A percentile compares a stretch with the other conserved stretches of the same genome.
Evolutionary conservation across 2,329 filamentous ascomycete genomes (phyloP).

Genomic region (Fonsecaea monophora): DNA sequence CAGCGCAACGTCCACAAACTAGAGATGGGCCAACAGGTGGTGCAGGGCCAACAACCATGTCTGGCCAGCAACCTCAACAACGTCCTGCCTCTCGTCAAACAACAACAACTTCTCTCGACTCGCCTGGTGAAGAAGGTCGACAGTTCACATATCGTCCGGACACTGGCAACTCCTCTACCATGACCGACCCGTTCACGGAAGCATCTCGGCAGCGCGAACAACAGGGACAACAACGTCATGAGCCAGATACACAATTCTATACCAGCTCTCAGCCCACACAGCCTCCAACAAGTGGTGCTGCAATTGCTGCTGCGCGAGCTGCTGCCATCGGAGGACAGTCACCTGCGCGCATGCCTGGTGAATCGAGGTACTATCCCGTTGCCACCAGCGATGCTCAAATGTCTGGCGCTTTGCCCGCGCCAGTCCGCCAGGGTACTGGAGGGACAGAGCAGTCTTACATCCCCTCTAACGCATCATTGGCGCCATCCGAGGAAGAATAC

Average conservation of each 20-base stretch:
- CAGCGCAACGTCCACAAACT: slow-evolving; percentile 53
- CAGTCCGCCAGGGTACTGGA: slow-evolving; percentile 32
- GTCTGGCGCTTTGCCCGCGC: slow-evolving; percentile 25
- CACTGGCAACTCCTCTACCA: slow-evolving; percentile 59
- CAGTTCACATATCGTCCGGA: slow-evolving; percentile 59
- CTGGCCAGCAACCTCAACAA: slow-evolving; percentile 42
- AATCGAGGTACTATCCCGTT: slow-evolving; percentile 24
- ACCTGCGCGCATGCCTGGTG: slow-evolving; percentile 24
- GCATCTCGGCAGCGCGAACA: slow-evolving; percentile 34
- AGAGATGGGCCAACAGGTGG: slow-evolving; percentile 54
- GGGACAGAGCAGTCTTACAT: slow-evolving; percentile 48
- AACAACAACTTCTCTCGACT: slow-evolving; percentile 41
- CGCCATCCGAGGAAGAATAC: slow-evolving; percentile 74
- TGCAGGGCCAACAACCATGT: slow-evolving; percentile 44
- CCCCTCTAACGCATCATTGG: slow-evolving; percentile 55
- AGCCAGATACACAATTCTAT: slow-evolving; percentile 47
- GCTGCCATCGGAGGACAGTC: slow-evolving; percentile 25
- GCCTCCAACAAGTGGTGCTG: slow-evolving; percentile 43
- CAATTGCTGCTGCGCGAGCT: slow-evolving; percentile 41
- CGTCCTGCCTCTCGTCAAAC: slow-evolving; percentile 37
- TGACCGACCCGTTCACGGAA: slow-evolving; percentile 69
- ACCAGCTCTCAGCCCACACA: slow-evolving; percentile 42
- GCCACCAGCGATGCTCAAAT: slow-evolving; percentile 24
- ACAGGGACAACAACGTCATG: slow-evolving; percentile 47
- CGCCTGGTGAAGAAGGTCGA: slow-evolving; percentile 49